Percentiles rank a stretch among this genome's conserved stretches.
These are phyloP conservation scores for Chondrostereum purpureum DNA, from an alignment of 1,284 basidiomycete genomes.

Conservation along the genomic window DNA sequence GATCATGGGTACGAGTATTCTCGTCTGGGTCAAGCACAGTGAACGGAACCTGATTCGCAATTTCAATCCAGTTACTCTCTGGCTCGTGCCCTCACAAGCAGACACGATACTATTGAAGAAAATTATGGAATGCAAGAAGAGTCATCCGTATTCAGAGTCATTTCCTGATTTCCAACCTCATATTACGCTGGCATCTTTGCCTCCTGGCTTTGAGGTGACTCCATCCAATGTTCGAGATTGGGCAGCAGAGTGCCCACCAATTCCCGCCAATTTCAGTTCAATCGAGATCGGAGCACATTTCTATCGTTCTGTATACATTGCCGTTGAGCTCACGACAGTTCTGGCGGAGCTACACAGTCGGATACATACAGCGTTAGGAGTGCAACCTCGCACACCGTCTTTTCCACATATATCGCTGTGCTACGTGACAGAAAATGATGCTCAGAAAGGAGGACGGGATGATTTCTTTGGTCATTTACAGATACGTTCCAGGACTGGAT, in stretches of 20 bases:
- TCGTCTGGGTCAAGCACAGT: no score
- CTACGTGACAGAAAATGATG: slow-evolving; percentile 60
- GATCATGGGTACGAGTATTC: no score
- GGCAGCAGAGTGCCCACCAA: slow-evolving; percentile 29
- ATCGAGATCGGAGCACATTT: slow-evolving; percentile 54
- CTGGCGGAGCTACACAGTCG: slow-evolving; percentile 42
- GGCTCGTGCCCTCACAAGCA: slow-evolving; percentile 50
- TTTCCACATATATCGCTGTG: slow-evolving; percentile 67
- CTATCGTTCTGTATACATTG: slow-evolving; percentile 64
- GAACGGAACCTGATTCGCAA: no score
- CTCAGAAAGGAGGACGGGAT: slow-evolving; percentile 30
- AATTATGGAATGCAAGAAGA: no score
- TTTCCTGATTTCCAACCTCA: slow-evolving; percentile 62
- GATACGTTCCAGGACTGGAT: slow-evolving; percentile 21
- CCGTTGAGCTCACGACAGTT: slow-evolving; percentile 36
- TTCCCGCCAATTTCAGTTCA: slow-evolving; percentile 42
- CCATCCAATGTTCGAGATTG: slow-evolving; percentile 30
- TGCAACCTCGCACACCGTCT: slow-evolving; percentile 40
- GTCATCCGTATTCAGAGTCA: no score
- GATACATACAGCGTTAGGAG: slow-evolving; percentile 36
- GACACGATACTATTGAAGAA: no score
- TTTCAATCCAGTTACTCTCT: slow-evolving; percentile 36
- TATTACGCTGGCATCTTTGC: slow-evolving; percentile 57
- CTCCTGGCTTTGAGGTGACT: slow-evolving; percentile 23
- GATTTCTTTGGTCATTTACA: slow-evolving; percentile 31